phyloP scores from a whole-genome alignment of 345 rosid genomes.

The Hypericum perforatum region DNA sequence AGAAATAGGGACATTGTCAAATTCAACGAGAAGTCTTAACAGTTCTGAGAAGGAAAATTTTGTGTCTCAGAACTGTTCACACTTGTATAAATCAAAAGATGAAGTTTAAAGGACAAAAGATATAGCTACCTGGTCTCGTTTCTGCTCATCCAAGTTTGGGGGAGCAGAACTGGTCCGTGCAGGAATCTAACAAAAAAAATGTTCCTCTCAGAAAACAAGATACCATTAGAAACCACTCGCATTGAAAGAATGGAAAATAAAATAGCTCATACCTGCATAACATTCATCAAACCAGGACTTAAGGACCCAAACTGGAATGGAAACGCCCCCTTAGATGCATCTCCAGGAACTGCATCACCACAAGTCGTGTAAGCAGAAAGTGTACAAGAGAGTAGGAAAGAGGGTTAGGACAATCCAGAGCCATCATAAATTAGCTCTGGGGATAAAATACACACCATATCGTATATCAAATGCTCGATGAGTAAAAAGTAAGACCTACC shows the following conservation, averaged over 20 bases:
- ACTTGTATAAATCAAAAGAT: background rate
- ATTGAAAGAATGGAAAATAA: background rate
- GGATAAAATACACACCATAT: background rate
- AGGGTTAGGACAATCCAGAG: background rate
- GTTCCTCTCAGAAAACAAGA: background rate
- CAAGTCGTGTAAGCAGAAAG: constrained; percentile 7
- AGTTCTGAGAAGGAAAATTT: too few relatives aligned
- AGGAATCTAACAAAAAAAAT: constrained; percentile 49
- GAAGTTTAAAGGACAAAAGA: constrained; percentile 2
- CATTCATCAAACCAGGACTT: constrained; percentile 65
- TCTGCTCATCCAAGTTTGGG: constrained; percentile 96
- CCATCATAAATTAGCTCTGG: too few relatives aligned
- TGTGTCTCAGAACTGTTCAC: background rate
- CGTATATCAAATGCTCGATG: constrained; percentile 1
- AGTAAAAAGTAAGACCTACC: constrained; percentile 22
- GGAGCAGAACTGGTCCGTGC: constrained; percentile 97
- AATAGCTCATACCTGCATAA: constrained; percentile 46
- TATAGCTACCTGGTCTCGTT: constrained; percentile 60
- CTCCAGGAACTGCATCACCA: constrained; percentile 32
- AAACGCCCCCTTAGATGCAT: constrained; percentile 47
- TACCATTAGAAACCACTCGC: background rate
- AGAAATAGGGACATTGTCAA: too few relatives aligned
- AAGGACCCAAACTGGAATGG: constrained; percentile 84
- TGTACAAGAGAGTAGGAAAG: background rate
- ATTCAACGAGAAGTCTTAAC: too few relatives aligned